These are phyloP conservation scores for Onygena corvina DNA, from an alignment of 2,329 filamentous ascomycete genomes.

Conservation along the genomic window DNA sequence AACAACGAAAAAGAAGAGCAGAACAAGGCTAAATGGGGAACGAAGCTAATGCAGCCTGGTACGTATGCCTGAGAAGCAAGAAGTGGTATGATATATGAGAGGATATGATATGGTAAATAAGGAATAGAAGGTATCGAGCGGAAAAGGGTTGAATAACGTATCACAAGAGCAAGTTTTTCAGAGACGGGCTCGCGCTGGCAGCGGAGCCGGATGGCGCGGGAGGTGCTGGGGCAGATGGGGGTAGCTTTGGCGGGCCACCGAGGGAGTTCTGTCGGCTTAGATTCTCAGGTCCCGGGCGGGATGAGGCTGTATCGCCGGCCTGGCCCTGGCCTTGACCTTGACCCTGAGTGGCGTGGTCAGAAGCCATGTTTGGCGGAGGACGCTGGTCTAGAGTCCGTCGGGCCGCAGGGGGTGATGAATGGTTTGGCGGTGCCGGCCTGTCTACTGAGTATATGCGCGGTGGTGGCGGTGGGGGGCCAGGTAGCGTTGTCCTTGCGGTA, in stretches of 20 bases:
- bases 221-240: slow-evolving; percentile 10
- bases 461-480: slow-evolving; percentile 28
- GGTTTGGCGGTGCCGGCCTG: slow-evolving; percentile 25
- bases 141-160: not conserved
- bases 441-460: slow-evolving; percentile 30
- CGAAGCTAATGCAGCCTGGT: not conserved
- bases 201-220: slow-evolving; percentile 32
- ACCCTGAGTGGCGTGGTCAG: slow-evolving; percentile 15
- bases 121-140: not conserved
- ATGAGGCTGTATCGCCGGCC: slow-evolving; percentile 3
- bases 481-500: slow-evolving; percentile 21
- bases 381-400: slow-evolving; percentile 28
- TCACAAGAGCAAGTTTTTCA: slow-evolving; percentile 58
- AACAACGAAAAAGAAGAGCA: slow-evolving; percentile 16
- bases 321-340: slow-evolving; percentile 16
- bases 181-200: slow-evolving; percentile 65
- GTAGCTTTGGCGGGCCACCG: slow-evolving; percentile 5
- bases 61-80: not conserved
- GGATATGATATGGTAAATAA: not conserved
- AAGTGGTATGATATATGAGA: slow-evolving; percentile 1
- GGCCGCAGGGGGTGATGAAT: slow-evolving; percentile 27
- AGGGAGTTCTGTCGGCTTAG: slow-evolving; percentile 7
- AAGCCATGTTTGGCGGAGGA: slow-evolving; percentile 18
- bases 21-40: no score
- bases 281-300: slow-evolving; percentile 20